Base-by-base conservation (phyloP, 164 flowering plant species). In the Nymphaea thermarum region DNA sequence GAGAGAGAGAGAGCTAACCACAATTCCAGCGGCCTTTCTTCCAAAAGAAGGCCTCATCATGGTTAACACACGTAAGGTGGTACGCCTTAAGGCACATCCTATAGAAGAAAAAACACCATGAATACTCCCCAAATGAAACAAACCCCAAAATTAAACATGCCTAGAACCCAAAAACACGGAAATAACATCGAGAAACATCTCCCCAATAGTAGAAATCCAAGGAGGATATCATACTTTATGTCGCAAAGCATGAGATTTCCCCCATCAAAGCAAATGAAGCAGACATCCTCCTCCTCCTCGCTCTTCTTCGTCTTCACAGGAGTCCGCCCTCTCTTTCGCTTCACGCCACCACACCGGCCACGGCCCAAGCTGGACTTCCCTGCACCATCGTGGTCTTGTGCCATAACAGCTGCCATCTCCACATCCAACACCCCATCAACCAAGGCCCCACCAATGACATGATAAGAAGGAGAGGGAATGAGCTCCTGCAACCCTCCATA, bases 21-120 rank as follows among this genome's bases (percentile, higher is more conserved):
- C 99, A 94, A 73, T 85, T 91, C 97, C 98, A 94, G 70, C 83
- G 81, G 68, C 98, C 96, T 83, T 86, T 91, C 3, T 92, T 65
- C 67, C 74, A 81, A 80, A 94, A 91, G 78, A 94, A 91, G 5
- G 91, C 91, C 74, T 88, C 95, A 67, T 94, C 97, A 2, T 88
- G 87, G 71, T 87, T 85, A 66, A 91, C 87, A 78, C 99, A 94
- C 36, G 87, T 66, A 74, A 96, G 90, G 73, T 94, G 99, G 63
- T 94, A 94, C 0, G 93, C 99, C 82, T 94, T 94, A 3, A 96
- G 90, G 73, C 99, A 94, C 59, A 91, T 90, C 84, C 98, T 94
- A 71, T 16, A 66, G 73, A 71, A 67, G 16, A 55, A 62, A 62
- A 65, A 47, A 47, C 7, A 5, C 7, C 36, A 25, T 25, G 36